phyloP scores from a whole-genome alignment of 257 asterid genomes.

The Coffea canephora region DNA sequence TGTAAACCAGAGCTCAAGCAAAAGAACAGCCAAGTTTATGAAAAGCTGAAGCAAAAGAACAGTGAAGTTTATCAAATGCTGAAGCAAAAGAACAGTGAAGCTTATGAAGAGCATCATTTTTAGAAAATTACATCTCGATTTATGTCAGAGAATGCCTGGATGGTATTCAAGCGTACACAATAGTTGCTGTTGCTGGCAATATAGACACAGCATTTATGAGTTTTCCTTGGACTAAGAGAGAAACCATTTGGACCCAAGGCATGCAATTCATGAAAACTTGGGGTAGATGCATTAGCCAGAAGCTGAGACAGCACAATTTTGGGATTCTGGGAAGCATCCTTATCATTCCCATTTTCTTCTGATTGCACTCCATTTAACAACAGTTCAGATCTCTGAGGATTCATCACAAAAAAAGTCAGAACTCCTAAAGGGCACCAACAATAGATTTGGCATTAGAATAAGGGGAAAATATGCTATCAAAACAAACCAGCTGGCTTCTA shows the following conservation, averaged over 20 bases:
- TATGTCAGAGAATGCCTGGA: conserved; percentile 87
- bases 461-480: not conserved
- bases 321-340: conserved; percentile 54
- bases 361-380: conserved; percentile 56
- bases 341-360: conserved; percentile 73
- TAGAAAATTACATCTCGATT: conserved; percentile 77
- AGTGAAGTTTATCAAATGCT: not conserved
- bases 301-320: conserved; percentile 73
- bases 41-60: not conserved
- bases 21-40: not conserved
- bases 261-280: conserved; percentile 76
- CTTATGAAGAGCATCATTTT: conserved; percentile 17
- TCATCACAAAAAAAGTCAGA: conserved; percentile 20
- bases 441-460: not conserved
- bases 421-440: not conserved
- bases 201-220: conserved; percentile 89
- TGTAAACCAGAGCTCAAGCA: not conserved
- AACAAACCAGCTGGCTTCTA: conserved; percentile 84
- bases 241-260: conserved; percentile 60
- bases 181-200: conserved; percentile 88
- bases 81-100: not conserved
- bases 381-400: conserved; percentile 72
- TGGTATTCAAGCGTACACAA: conserved; percentile 78
- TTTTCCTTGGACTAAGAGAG: conserved; percentile 44
- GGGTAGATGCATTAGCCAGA: conserved; percentile 82